Evolutionary conservation across 148 eudicot species (phyloP).

Genomic region (Rhododendron vialii): DNA sequence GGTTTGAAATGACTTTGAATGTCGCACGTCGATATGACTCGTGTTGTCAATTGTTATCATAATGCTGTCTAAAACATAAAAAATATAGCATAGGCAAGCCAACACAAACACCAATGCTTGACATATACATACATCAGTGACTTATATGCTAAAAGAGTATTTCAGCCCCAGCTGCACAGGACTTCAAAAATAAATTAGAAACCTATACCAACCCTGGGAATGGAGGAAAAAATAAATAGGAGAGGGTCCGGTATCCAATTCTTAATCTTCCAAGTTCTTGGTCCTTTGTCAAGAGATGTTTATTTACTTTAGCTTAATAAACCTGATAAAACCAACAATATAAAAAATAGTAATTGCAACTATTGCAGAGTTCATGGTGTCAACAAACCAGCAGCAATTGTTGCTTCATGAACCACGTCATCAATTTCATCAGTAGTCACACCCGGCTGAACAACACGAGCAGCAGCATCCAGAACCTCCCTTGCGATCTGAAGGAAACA

Average conservation of each 20-base stretch:
- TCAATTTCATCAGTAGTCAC: slow-evolving; percentile 98
- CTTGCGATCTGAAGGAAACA: slow-evolving; percentile 58
- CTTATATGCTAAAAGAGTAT: not conserved
- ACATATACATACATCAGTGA: not conserved
- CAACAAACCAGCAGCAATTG: slow-evolving; percentile 82
- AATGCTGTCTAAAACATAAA: not conserved
- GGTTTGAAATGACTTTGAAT: not conserved
- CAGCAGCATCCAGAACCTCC: slow-evolving; percentile 99
- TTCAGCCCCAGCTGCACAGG: not conserved
- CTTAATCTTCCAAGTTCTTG: not conserved
- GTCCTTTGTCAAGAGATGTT: not conserved
- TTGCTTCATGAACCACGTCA: slow-evolving; percentile 90
- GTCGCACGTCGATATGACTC: not conserved
- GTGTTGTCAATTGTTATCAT: not conserved
- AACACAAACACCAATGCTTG: not conserved
- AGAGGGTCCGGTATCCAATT: not conserved
- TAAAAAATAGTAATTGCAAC: not conserved
- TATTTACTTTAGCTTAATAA: not conserved
- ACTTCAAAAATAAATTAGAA: not conserved
- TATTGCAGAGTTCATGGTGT: slow-evolving; percentile 1
- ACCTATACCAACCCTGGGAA: not conserved
- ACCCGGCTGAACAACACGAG: slow-evolving; percentile 80
- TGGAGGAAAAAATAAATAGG: not conserved
- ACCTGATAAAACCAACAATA: not conserved
- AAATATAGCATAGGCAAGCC: not conserved